Conservation (phyloP, 106 monocot species). For the Dioscorea dumetorum region DNA sequence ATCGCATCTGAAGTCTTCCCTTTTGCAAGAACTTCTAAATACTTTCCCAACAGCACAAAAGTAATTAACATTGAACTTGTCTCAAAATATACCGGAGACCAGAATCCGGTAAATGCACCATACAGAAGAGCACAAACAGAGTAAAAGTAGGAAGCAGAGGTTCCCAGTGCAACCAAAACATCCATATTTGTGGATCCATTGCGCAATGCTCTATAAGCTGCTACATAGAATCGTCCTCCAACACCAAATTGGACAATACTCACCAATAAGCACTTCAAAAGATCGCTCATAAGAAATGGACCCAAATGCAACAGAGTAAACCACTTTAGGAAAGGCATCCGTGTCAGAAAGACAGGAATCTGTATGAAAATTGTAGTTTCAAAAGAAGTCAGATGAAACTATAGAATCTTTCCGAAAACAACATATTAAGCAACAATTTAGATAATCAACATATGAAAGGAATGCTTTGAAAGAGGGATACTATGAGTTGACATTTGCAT, state of each 20-base stretch:
- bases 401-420: background rate
- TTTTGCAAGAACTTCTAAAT: slow-evolving; percentile 92
- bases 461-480: too few species aligned
- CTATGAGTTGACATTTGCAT: too few species aligned
- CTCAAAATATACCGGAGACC: slow-evolving; percentile 88
- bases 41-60: slow-evolving; percentile 94
- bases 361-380: slow-evolving; percentile 16
- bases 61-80: slow-evolving; percentile 98
- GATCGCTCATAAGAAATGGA: slow-evolving; percentile 62
- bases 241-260: slow-evolving; percentile 82
- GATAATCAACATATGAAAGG: too few species aligned
- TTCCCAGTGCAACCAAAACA: slow-evolving; percentile 86
- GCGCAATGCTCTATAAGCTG: slow-evolving; percentile 81
- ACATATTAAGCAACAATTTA: too few species aligned
- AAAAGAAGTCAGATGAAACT: background rate
- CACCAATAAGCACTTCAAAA: slow-evolving; percentile 58
- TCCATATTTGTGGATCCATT: slow-evolving; percentile 98
- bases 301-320: slow-evolving; percentile 47
- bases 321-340: slow-evolving; percentile 29
- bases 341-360: slow-evolving; percentile 80
- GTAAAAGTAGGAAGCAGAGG: slow-evolving; percentile 89
- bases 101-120: slow-evolving; percentile 63
- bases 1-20: slow-evolving; percentile 96
- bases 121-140: slow-evolving; percentile 83
- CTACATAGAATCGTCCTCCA: slow-evolving; percentile 86